Base-by-base conservation (phyloP, 2,329 filamentous ascomycete species). In the Alternaria panax region DNA sequence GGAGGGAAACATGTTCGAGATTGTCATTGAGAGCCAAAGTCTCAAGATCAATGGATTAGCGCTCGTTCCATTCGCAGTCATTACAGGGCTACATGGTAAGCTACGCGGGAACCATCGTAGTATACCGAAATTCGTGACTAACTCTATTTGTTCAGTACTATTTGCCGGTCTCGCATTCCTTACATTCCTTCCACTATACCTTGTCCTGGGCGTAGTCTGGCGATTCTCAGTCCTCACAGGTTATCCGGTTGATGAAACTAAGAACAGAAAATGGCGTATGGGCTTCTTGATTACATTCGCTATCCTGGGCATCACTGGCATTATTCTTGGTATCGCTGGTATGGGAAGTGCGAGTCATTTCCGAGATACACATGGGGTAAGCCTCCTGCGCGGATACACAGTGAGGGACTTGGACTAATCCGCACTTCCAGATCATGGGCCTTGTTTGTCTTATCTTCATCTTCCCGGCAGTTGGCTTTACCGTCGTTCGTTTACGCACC, bases 261-360 rank as follows among this genome's bases (percentile, higher is more conserved):
- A 68, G 51, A 71, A 69, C 58, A 67, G 59, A 27, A 73, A 68
- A 51, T 74, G 71, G 71, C 62, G 72, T 0, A 41, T 69, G 9
- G 64, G 67, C 3, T 54, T 74, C 3, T 32, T 75, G 3, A 48
- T 64, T 9, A 34, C 62, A 0, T 73, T 75, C 41, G 54, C 56
- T 7, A 55, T 70, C 1, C 52, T 65, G 2, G 57, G 62, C n/a
- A 11, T 71, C 1, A 11, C 54, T 18, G 72, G 71, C 1, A 65
- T 72, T 22, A 38, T 67, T 7, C 48, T 73, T 6, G 72, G 72
- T 4, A 67, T 75, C 7, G 62, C 65, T 5, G 72, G 69, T 2
- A 72, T 71, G 62, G 71, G 72, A 2, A 69, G 62, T 24, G 63
- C 69, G 2, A 30, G 51, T 16, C 72, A 75, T 58, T 72, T 75